Evolutionary conservation across 1,139 yeast species (phyloP).

Genomic region (Debaryomyces sp.): DNA sequence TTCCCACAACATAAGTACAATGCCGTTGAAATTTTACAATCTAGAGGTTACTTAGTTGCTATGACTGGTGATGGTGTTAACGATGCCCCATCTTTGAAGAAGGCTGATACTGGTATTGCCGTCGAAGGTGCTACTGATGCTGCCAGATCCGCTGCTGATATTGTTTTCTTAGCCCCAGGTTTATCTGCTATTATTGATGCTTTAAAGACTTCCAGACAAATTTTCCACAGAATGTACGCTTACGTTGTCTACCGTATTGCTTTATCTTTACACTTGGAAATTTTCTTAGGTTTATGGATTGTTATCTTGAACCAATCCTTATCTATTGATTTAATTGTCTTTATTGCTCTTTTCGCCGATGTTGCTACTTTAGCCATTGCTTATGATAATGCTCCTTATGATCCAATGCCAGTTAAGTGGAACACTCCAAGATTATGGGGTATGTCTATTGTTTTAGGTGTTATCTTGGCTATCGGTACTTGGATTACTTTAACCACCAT

Average conservation of each 20-base stretch:
- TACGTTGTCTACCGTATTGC: slow-evolving; percentile 97
- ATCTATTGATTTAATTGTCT: slow-evolving; percentile 85
- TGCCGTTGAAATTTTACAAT: slow-evolving; percentile 87
- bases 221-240: slow-evolving; percentile 98
- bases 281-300: slow-evolving; percentile 92
- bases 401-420: slow-evolving; percentile 98
- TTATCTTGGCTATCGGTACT: slow-evolving; percentile 82
- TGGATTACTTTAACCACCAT: slow-evolving; percentile 92
- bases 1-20: slow-evolving; percentile 96
- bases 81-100: slow-evolving; percentile 95
- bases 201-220: slow-evolving; percentile 90
- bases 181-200: slow-evolving; percentile 94
- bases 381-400: slow-evolving; percentile 97
- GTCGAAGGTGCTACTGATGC: slow-evolving; percentile 98
- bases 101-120: slow-evolving; percentile 97
- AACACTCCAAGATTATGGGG: slow-evolving; percentile 97
- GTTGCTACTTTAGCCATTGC: slow-evolving; percentile 95
- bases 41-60: slow-evolving; percentile 94
- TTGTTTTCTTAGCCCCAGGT: slow-evolving; percentile 96
- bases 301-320: slow-evolving; percentile 84
- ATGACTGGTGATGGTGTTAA: slow-evolving; percentile 99
- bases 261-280: slow-evolving; percentile 87
- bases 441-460: slow-evolving; percentile 85
- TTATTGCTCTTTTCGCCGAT: slow-evolving; percentile 94
- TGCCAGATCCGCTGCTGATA: slow-evolving; percentile 95